Evolutionary conservation across 2,329 filamentous ascomycete species (phyloP).

Genomic region (Cordyceps tenuipes): DNA sequence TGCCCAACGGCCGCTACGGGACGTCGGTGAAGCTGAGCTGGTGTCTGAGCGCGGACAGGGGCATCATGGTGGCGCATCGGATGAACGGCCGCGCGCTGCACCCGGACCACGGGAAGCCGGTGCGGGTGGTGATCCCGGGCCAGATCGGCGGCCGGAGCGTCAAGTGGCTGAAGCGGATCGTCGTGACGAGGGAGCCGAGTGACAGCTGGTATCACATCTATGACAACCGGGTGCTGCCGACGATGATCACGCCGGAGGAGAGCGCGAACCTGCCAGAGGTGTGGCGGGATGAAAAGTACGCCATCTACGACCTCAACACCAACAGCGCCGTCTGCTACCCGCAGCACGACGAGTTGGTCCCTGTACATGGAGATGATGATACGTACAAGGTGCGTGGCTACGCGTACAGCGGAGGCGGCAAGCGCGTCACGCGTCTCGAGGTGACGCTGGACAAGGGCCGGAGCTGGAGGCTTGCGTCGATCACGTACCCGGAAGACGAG

Average conservation of each 20-base stretch:
- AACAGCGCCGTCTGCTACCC: slow-evolving; percentile 79
- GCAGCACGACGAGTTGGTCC: slow-evolving; percentile 63
- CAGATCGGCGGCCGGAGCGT: slow-evolving; percentile 89
- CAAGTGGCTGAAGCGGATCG: slow-evolving; percentile 81
- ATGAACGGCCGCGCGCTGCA: slow-evolving; percentile 81
- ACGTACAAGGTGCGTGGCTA: slow-evolving; percentile 69
- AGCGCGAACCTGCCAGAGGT: slow-evolving; percentile 63
- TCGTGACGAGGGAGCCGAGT: slow-evolving; percentile 68
- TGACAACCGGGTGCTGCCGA: slow-evolving; percentile 84
- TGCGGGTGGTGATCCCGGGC: slow-evolving; percentile 76
- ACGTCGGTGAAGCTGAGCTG: slow-evolving; percentile 83
- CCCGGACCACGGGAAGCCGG: slow-evolving; percentile 78
- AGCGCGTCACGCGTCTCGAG: slow-evolving; percentile 73
- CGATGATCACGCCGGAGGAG: slow-evolving; percentile 74
- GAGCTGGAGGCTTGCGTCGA: slow-evolving; percentile 45
- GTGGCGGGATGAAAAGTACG: slow-evolving; percentile 86
- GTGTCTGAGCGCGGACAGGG: slow-evolving; percentile 73
- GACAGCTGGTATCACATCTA: slow-evolving; percentile 95
- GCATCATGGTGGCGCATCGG: slow-evolving; percentile 77
- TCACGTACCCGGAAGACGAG: slow-evolving; percentile 77
- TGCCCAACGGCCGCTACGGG: slow-evolving; percentile 83
- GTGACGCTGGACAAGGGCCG: slow-evolving; percentile 84
- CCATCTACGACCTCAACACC: slow-evolving; percentile 83
- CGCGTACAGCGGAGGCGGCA: slow-evolving; percentile 79
- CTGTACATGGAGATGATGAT: slow-evolving; percentile 29